A percentile compares a stretch with the other conserved stretches of the same genome.
Evolutionary conservation across 495 filamentous ascomycete genomes (phyloP).

Genomic region (Lasiosphaeriaceae sp.): DNA sequence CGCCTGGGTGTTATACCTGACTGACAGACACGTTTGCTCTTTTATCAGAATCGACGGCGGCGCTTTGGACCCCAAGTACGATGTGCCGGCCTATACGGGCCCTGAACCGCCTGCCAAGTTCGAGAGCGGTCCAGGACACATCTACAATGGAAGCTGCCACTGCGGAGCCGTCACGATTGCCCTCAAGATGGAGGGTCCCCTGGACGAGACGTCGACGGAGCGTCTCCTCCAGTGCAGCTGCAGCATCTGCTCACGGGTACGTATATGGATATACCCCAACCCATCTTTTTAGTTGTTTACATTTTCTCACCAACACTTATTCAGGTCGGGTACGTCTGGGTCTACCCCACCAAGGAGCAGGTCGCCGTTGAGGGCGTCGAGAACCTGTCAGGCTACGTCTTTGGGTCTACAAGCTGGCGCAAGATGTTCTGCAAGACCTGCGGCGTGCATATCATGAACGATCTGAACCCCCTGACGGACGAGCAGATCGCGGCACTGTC

Average conservation of each 20-base stretch:
- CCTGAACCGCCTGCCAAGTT: constrained; percentile 32
- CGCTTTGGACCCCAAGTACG: constrained; percentile 24
- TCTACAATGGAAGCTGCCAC: constrained; percentile 50
- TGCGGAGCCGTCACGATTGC: constrained; percentile 46
- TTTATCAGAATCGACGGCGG: constrained; percentile 35
- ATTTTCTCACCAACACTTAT: background rate
- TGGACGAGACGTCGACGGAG: constrained; percentile 23
- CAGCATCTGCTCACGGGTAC: constrained; percentile 41
- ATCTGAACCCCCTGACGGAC: constrained; percentile 19
- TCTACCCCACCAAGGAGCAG: constrained; percentile 31
- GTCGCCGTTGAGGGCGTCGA: constrained; percentile 30
- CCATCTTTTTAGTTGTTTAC: background rate
- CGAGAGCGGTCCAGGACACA: constrained; percentile 26
- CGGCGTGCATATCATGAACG: constrained; percentile 31
- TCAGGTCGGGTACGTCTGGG: constrained; percentile 29
- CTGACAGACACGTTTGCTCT: no score
- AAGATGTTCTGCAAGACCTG: constrained; percentile 46
- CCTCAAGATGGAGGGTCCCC: constrained; percentile 32
- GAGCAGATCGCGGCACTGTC: constrained; percentile 19
- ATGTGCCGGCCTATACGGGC: constrained; percentile 33
- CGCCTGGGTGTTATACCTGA: no score
- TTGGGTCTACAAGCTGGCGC: constrained; percentile 19
- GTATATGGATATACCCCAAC: constrained; percentile 1
- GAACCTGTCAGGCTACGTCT: constrained; percentile 34
- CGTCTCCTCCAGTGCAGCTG: constrained; percentile 38